Conservation (phyloP, 306 rosid genomes). For the Malus sylvestris region DNA sequence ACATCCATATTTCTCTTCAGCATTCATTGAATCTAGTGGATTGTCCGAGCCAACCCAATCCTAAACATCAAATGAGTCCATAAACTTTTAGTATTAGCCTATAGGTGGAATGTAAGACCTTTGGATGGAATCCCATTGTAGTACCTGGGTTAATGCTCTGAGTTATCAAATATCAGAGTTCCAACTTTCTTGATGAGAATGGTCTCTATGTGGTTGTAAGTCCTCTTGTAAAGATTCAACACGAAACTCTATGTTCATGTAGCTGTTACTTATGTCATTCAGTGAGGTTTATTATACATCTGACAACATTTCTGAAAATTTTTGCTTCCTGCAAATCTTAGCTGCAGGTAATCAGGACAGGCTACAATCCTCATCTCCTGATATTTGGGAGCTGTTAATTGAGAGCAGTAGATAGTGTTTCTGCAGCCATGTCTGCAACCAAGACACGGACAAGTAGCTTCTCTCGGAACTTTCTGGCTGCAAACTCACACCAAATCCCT, state of each 20-base stretch:
- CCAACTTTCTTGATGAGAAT: background rate
- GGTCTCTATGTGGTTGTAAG: background rate
- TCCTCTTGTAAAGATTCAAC: background rate
- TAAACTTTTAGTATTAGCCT: too few species aligned
- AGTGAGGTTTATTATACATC: background rate
- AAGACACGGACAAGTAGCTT: constrained; percentile 61
- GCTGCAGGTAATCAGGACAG: background rate
- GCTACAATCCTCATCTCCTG: background rate
- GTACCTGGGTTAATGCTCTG: background rate
- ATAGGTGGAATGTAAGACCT: too few species aligned
- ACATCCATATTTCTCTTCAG: too few species aligned
- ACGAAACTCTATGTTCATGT: background rate
- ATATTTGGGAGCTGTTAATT: background rate
- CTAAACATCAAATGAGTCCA: too few species aligned
- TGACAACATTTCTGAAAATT: background rate
- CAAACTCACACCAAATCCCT: constrained; percentile 38
- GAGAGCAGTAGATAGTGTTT: constrained; percentile 17
- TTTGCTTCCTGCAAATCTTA: background rate
- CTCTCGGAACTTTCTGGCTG: constrained; percentile 52
- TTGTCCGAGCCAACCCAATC: too few species aligned
- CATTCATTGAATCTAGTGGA: too few species aligned
- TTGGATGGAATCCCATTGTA: too few species aligned
- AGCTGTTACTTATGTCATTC: background rate
- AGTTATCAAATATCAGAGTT: background rate
- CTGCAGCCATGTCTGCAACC: constrained; percentile 44